Conservation (phyloP, 75 land plant species). For the Cunninghamia lanceolata region DNA sequence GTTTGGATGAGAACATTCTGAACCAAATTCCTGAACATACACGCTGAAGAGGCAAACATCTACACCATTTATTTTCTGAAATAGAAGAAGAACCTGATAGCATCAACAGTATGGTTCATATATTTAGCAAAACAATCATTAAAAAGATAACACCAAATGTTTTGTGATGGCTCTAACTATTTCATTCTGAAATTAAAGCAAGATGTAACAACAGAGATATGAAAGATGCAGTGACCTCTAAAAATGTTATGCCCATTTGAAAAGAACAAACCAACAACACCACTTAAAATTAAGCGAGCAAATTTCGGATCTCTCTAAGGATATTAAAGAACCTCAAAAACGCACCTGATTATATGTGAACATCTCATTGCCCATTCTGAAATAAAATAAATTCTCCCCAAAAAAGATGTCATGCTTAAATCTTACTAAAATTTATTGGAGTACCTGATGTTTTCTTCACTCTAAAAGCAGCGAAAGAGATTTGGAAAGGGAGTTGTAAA, state of each 20-base stretch:
- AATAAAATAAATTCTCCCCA: not conserved
- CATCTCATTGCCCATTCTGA: not conserved
- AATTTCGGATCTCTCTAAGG: not conserved
- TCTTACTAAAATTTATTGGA: not conserved
- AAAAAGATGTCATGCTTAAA: not conserved
- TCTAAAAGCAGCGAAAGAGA: not conserved
- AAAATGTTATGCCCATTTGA: not conserved
- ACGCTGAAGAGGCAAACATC: conserved; percentile 96
- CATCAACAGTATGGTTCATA: conserved; percentile 7
- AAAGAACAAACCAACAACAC: not conserved
- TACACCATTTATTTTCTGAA: conserved; percentile 98
- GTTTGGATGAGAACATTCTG: conserved; percentile 74
- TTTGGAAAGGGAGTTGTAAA: not conserved
- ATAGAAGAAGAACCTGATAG: conserved; percentile 75
- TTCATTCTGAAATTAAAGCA: not conserved
- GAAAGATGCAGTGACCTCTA: not conserved
- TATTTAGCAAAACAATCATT: not conserved
- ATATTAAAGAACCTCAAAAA: not conserved
- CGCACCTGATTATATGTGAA: not conserved
- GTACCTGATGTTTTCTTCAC: not conserved
- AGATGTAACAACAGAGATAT: not conserved
- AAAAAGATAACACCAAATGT: not conserved
- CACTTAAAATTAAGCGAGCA: not conserved
- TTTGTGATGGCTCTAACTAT: not conserved
- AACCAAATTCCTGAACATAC: conserved; percentile 98